Conservation (phyloP, 495 filamentous ascomycete species). For the Hyaloscypha hepaticicola region DNA sequence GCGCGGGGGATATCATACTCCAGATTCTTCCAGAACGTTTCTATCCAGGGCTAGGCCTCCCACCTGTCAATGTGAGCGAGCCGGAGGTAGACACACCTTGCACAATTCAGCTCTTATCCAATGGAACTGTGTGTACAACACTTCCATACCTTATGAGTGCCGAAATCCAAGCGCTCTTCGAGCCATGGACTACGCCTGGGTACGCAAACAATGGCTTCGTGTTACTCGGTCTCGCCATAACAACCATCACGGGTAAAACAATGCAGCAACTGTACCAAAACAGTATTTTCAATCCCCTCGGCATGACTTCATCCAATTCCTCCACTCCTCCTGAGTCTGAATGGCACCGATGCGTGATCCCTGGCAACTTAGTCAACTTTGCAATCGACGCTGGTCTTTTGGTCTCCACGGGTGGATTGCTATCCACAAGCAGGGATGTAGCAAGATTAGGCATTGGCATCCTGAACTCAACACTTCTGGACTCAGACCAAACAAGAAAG, state of each 20-base stretch:
- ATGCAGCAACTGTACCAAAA: constrained; percentile 32
- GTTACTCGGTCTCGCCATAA: constrained; percentile 36
- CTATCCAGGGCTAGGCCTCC: constrained; percentile 38
- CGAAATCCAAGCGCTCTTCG: constrained; percentile 23
- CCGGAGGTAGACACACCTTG: constrained; percentile 26
- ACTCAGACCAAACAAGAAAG: constrained; percentile 38
- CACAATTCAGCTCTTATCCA: neutral
- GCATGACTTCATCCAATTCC: constrained; percentile 32
- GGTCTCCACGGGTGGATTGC: constrained; percentile 30
- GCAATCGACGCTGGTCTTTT: constrained; percentile 19
- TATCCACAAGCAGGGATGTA: constrained; percentile 31
- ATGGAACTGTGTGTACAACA: neutral
- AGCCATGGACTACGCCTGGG: constrained; percentile 34
- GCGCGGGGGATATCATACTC: neutral
- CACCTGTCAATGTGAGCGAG: constrained; percentile 32
- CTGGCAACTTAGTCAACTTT: constrained; percentile 17
- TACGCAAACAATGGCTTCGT: constrained; percentile 38
- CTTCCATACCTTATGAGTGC: neutral
- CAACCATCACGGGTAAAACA: constrained; percentile 30
- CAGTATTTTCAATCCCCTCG: constrained; percentile 33
- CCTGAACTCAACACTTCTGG: constrained; percentile 44
- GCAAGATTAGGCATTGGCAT: constrained; percentile 45
- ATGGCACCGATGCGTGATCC: constrained; percentile 29
- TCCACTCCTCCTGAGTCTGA: constrained; percentile 27
- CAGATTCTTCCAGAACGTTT: constrained; percentile 14